These are phyloP conservation scores for Phytophthora melonis DNA, from an alignment of 352 stramenopile genomes.

Conservation along the genomic window DNA sequence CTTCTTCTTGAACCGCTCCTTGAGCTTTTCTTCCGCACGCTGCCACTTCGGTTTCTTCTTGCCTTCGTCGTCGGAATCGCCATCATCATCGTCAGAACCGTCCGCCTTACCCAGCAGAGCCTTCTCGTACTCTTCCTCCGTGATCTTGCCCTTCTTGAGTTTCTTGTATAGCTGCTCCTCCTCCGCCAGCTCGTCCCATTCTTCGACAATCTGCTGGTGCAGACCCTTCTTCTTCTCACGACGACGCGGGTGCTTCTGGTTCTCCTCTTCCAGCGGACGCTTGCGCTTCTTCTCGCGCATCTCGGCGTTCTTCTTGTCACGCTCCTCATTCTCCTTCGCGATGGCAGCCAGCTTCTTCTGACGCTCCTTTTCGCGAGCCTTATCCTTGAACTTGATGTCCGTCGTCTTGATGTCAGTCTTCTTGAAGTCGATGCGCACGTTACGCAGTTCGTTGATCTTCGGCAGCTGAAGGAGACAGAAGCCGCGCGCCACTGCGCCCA, in stretches of 20 bases:
- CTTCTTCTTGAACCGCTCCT: conserved; percentile 89
- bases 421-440: conserved; percentile 87
- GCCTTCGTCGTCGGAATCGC: conserved; percentile 38
- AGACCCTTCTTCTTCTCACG: conserved; percentile 96
- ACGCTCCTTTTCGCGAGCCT: conserved; percentile 95
- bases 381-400: conserved; percentile 96
- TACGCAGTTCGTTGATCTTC: conserved; percentile 90
- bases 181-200: conserved; percentile 99
- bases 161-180: conserved; percentile 98
- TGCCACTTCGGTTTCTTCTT: conserved; percentile 77
- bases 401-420: conserved; percentile 92
- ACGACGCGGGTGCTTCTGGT: conserved; percentile 77
- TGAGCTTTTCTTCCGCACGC: conserved; percentile 68
- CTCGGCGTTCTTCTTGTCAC: conserved; percentile 65
- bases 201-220: conserved; percentile 97
- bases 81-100: conserved; percentile 44
- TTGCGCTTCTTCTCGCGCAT: conserved; percentile 69
- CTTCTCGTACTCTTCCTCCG: conserved; percentile 93
- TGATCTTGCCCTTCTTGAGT: conserved; percentile 98
- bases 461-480: conserved; percentile 86
- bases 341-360: conserved; percentile 94
- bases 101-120: conserved; percentile 67
- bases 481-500: conserved; percentile 92
- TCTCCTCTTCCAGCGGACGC: conserved; percentile 60
- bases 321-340: conserved; percentile 72